phyloP scores from a whole-genome alignment of 2,329 filamentous ascomycete species.

The Colletotrichum liriopes region DNA sequence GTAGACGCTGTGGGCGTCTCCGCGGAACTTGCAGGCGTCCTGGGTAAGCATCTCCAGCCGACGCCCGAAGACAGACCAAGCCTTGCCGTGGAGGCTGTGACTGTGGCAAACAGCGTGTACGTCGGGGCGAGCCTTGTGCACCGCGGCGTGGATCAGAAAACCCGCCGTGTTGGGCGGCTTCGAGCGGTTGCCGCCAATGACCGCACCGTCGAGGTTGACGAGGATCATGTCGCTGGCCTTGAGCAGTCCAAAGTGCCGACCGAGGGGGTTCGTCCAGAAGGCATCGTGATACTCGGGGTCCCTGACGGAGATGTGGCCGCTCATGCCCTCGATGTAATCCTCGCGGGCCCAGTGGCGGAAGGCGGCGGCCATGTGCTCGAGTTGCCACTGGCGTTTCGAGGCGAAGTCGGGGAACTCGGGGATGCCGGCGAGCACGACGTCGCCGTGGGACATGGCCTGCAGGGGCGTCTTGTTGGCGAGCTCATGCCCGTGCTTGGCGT shows the following conservation, averaged over 20 bases:
- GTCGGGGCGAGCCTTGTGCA: constrained; percentile 76
- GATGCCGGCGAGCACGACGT: constrained; percentile 50
- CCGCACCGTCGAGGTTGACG: constrained; percentile 72
- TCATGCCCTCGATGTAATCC: constrained; percentile 79
- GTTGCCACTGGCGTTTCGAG: constrained; percentile 64
- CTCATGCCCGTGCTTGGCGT: constrained; percentile 42
- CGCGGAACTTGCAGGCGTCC: constrained; percentile 76
- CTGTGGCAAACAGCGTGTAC: constrained; percentile 79
- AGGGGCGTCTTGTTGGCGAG: constrained; percentile 49
- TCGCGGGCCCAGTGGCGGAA: constrained; percentile 79
- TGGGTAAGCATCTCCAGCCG: constrained; percentile 79
- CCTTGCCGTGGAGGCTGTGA: constrained; percentile 76
- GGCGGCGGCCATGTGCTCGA: constrained; percentile 76
- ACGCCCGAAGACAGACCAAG: constrained; percentile 75
- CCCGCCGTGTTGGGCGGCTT: constrained; percentile 77
- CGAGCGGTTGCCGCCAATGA: constrained; percentile 73
- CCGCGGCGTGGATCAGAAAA: constrained; percentile 78
- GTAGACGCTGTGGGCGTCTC: constrained; percentile 75
- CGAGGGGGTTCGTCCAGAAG: constrained; percentile 80
- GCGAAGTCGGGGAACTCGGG: constrained; percentile 51
- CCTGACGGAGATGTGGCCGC: constrained; percentile 76
- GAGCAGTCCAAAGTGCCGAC: constrained; percentile 76
- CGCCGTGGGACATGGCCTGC: constrained; percentile 55
- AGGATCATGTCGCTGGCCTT: constrained; percentile 79
- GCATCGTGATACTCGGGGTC: constrained; percentile 73